Evolutionary conservation across 2,329 filamentous ascomycete genomes (phyloP).

Genomic region (Colletotrichum aenigma): DNA sequence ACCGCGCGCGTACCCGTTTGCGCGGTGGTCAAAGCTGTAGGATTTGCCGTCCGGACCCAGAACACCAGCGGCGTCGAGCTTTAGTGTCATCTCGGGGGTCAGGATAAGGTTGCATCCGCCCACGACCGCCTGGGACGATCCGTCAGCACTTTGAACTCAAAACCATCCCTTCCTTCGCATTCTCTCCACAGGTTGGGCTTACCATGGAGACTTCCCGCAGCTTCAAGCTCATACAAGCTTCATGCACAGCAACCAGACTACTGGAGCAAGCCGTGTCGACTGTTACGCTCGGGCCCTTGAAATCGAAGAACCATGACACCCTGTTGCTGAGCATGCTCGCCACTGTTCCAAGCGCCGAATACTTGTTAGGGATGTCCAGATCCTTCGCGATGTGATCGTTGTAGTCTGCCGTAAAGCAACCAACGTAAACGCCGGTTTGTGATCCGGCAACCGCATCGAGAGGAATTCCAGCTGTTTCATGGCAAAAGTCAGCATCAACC

Average conservation of each 20-base stretch:
- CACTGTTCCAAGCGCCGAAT: slow-evolving; percentile 31
- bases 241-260: slow-evolving; percentile 36
- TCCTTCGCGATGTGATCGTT: slow-evolving; percentile 16
- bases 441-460: slow-evolving; percentile 23
- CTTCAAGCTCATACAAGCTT: slow-evolving; percentile 25
- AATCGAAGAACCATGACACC: slow-evolving; percentile 40
- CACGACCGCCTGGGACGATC: slow-evolving; percentile 33
- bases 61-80: slow-evolving; percentile 18
- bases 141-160: slow-evolving; percentile 35
- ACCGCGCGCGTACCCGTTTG: slow-evolving; percentile 35
- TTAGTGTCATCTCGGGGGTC: slow-evolving; percentile 14
- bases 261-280: slow-evolving; percentile 45
- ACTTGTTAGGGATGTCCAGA: slow-evolving; percentile 14
- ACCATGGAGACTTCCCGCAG: slow-evolving; percentile 22
- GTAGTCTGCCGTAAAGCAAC: slow-evolving; percentile 30
- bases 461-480: slow-evolving; percentile 21
- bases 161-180: neutral
- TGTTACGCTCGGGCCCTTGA: slow-evolving; percentile 34
- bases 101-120: slow-evolving; percentile 27
- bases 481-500: neutral
- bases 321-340: slow-evolving; percentile 36
- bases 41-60: slow-evolving; percentile 33
- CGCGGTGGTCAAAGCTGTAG: slow-evolving; percentile 34
- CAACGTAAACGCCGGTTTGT: slow-evolving; percentile 26
- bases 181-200: neutral